phyloP scores from a whole-genome alignment of 805 yeast species.

The Lipomyces kockii region DNA sequence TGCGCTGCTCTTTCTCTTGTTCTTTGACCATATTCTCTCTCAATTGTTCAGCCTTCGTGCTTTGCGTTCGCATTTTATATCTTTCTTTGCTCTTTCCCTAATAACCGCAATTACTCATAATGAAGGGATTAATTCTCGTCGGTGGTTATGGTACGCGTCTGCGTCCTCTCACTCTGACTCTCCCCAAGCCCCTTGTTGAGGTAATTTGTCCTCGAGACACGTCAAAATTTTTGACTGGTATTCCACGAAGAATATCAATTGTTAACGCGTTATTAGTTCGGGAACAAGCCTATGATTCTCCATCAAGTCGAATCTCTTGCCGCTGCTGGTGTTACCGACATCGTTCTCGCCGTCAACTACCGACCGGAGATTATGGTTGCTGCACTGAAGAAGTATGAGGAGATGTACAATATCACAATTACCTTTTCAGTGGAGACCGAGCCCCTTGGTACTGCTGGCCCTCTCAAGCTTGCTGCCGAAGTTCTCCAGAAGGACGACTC shows the following conservation, averaged over 20 bases:
- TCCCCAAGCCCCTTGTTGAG: constrained; percentile 44
- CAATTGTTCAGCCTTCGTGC: constrained; percentile 12
- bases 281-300: constrained; percentile 97
- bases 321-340: constrained; percentile 97
- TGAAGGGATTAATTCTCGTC: constrained; percentile 74
- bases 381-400: constrained; percentile 90
- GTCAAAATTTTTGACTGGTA: background rate
- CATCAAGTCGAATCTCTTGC: constrained; percentile 99
- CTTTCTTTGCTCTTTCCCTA: background rate
- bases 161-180: constrained; percentile 73
- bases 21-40: constrained; percentile 12
- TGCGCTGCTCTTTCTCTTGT: background rate
- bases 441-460: constrained; percentile 99
- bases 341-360: constrained; percentile 97
- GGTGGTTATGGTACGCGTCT: constrained; percentile 99
- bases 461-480: constrained; percentile 93
- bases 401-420: constrained; percentile 90
- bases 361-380: constrained; percentile 99
- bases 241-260: background rate
- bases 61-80: background rate
- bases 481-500: constrained; percentile 91
- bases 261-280: constrained; percentile 58
- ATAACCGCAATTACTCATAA: constrained; percentile 1
- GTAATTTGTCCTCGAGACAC: constrained; percentile 14
- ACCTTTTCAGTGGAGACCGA: constrained; percentile 98